Percentiles rank a stretch among this genome's conserved stretches.
phyloP scores from a whole-genome alignment of 2,329 filamentous ascomycete genomes.

The Septoria linicola region DNA sequence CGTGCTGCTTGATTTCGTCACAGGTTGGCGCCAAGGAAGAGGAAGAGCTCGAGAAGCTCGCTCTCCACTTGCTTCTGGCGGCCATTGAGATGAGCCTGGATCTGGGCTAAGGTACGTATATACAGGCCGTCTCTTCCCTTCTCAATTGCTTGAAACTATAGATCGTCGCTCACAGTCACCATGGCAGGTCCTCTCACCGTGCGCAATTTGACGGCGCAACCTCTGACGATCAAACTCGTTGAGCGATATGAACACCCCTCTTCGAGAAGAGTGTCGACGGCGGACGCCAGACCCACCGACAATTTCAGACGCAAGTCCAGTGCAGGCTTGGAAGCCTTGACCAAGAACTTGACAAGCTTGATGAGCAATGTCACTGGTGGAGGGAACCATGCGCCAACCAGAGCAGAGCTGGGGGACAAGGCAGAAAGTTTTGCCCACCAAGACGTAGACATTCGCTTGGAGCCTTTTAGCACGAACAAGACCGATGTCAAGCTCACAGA shows the following conservation, averaged over 20 bases:
- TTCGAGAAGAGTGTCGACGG: conserved; percentile 32
- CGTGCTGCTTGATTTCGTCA: too few species aligned
- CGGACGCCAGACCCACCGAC: conserved; percentile 13
- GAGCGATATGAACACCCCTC: conserved; percentile 68
- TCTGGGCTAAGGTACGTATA: too few species aligned
- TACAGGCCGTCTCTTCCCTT: too few species aligned
- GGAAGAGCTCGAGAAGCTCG: too few species aligned
- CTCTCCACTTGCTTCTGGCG: too few species aligned
- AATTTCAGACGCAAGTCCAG: conserved; percentile 17
- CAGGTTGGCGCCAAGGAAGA: too few species aligned
- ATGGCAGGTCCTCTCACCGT: conserved; percentile 59
- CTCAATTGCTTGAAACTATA: too few species aligned
- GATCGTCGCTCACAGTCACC: conserved; percentile 4
- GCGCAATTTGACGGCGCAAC: conserved; percentile 75
- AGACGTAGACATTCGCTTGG: conserved; percentile 62
- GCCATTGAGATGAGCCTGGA: too few species aligned
- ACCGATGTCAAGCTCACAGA: conserved; percentile 64
- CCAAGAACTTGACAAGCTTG: conserved; percentile 34
- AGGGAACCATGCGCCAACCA: conserved; percentile 32
- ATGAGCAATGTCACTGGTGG: conserved; percentile 32
- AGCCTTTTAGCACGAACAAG: conserved; percentile 64
- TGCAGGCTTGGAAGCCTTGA: conserved; percentile 41
- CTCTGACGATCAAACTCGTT: conserved; percentile 69
- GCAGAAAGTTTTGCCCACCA: conserved; percentile 61
- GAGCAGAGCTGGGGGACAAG: conserved; percentile 51